Evolutionary conservation across 768 basidiomycete species (phyloP).

Genomic region (Suillus luteus): DNA sequence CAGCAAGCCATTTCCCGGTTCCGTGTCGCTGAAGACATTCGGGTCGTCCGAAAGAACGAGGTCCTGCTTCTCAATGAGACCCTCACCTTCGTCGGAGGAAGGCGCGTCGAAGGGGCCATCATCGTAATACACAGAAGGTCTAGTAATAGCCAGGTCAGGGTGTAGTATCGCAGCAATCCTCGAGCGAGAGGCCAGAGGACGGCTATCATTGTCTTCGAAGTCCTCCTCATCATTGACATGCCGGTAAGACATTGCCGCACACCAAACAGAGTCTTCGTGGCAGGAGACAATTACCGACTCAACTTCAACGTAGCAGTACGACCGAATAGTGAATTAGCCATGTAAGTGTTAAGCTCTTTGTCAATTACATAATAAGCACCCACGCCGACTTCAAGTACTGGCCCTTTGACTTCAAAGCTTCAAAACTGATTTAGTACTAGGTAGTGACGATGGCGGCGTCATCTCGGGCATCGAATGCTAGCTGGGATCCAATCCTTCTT

Average conservation of each 20-base stretch:
- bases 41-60: slow-evolving; percentile 13
- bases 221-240: slow-evolving; percentile 34
- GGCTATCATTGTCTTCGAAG: slow-evolving; percentile 13
- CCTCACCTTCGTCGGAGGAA: slow-evolving; percentile 72
- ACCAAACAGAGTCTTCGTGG: background rate
- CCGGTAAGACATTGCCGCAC: slow-evolving; percentile 34
- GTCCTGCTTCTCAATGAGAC: slow-evolving; percentile 50
- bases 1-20: slow-evolving; percentile 34
- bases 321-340: background rate
- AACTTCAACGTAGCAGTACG: background rate
- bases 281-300: background rate
- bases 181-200: slow-evolving; percentile 8
- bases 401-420: background rate
- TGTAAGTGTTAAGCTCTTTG: background rate
- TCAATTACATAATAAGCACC: slow-evolving; percentile 8
- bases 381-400: background rate
- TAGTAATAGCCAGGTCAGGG: slow-evolving; percentile 19
- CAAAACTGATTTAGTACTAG: background rate
- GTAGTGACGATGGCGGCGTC: slow-evolving; percentile 32
- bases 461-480: slow-evolving; percentile 42
- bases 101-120: slow-evolving; percentile 79
- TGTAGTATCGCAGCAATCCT: slow-evolving; percentile 5
- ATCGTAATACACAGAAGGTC: slow-evolving; percentile 59
- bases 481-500: slow-evolving; percentile 90
- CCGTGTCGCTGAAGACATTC: slow-evolving; percentile 26